Evolutionary conservation across 371 early-diverging fungal species (phyloP).

Genomic region (Mortierella sp.): DNA sequence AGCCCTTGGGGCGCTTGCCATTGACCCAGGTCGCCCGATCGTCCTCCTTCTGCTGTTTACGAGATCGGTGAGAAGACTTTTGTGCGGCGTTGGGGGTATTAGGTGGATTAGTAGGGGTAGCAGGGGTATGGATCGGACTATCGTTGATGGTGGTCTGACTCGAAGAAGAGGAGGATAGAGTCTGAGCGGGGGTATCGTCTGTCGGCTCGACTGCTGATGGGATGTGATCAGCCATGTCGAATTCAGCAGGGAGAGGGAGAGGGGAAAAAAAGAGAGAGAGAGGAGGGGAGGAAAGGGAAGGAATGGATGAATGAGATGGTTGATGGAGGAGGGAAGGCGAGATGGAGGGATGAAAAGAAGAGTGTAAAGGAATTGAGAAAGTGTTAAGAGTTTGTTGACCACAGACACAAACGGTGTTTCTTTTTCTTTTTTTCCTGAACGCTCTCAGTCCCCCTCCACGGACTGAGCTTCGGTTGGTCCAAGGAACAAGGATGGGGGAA

Average conservation of each 20-base stretch:
- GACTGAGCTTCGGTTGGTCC: too few species aligned
- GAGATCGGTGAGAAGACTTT: conserved; percentile 10
- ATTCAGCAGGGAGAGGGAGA: not conserved
- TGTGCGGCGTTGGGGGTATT: not conserved
- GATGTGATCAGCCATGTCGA: conserved; percentile 8
- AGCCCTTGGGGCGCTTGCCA: conserved; percentile 52
- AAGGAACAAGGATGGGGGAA: too few species aligned
- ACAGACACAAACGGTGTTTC: not conserved
- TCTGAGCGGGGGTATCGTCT: conserved; percentile 1
- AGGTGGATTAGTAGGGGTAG: not conserved
- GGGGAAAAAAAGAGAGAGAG: not conserved
- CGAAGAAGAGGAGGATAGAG: conserved; percentile 2
- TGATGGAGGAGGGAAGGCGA: not conserved
- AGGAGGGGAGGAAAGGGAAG: not conserved
- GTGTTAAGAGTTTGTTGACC: not conserved
- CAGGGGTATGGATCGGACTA: not conserved
- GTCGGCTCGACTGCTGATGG: conserved; percentile 2
- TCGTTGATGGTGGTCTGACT: not conserved
- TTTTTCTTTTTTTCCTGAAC: too few species aligned
- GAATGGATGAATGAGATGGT: not conserved
- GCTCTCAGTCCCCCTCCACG: too few species aligned
- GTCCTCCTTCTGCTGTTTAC: conserved; percentile 22
- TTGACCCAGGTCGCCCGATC: conserved; percentile 45
- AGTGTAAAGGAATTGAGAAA: not conserved
- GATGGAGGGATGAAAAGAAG: not conserved